A percentile compares a stretch with the other conserved stretches of the same genome.
These are phyloP conservation scores for Termitomyces titanicus DNA, from an alignment of 768 basidiomycete genomes.

Conservation along the genomic window DNA sequence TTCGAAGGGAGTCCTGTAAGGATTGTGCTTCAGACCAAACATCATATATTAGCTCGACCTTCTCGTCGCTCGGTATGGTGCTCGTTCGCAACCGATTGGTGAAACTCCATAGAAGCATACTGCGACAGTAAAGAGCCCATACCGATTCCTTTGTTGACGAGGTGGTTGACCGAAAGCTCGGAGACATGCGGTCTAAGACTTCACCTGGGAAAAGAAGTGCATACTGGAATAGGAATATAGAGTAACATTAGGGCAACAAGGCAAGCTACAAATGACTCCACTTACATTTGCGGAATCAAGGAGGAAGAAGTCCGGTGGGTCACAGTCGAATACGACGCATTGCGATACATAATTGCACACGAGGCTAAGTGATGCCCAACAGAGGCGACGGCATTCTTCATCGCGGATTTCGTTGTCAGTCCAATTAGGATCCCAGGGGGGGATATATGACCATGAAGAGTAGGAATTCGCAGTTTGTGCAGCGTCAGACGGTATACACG, in stretches of 20 bases:
- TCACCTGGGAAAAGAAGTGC: slow-evolving; percentile 74
- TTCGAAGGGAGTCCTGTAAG: slow-evolving; percentile 63
- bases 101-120: slow-evolving; percentile 79
- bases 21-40: slow-evolving; percentile 64
- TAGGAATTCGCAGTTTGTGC: slow-evolving; percentile 32
- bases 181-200: slow-evolving; percentile 47
- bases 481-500: slow-evolving; percentile 40
- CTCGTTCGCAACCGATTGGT: slow-evolving; percentile 50
- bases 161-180: slow-evolving; percentile 33
- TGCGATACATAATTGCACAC: slow-evolving; percentile 66
- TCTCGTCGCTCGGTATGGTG: slow-evolving; percentile 42
- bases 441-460: slow-evolving; percentile 43
- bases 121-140: slow-evolving; percentile 80
- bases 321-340: slow-evolving; percentile 61
- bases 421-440: slow-evolving; percentile 66
- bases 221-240: slow-evolving; percentile 40
- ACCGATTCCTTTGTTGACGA: slow-evolving; percentile 70
- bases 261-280: slow-evolving; percentile 12
- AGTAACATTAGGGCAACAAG: neutral
- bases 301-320: slow-evolving; percentile 54
- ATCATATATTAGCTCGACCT: slow-evolving; percentile 55
- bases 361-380: slow-evolving; percentile 71
- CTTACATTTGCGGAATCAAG: slow-evolving; percentile 67
- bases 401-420: slow-evolving; percentile 48
- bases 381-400: slow-evolving; percentile 73